Base-by-base conservation (phyloP, 2,329 filamentous ascomycete species). In the Myriosclerotinia curreyana region DNA sequence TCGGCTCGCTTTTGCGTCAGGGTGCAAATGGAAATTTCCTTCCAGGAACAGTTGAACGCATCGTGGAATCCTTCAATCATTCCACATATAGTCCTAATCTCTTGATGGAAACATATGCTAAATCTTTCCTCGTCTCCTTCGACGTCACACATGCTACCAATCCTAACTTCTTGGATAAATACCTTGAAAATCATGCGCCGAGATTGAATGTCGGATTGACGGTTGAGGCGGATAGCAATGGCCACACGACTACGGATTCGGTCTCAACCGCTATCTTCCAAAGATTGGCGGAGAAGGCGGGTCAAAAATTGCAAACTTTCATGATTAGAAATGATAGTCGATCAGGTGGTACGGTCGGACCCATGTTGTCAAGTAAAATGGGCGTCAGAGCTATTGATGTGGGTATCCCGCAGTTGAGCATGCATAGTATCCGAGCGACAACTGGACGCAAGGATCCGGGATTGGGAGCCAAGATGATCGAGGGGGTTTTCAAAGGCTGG, bases 61-160 rank as follows among this genome's bases (percentile, higher is more conserved):
- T 92, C 64, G 84, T 92, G 62, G 92, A 96, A 75, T 81, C 82
- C 25, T 84, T 88, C 66, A 79, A 83, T 0, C 75, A 74, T 28
- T 71, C 74, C 59, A 73, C 74, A 11, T 56, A 31, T 55, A 83
- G 84, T 22, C 83, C 86, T 0, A 83, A 85, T 56, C 70, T 95
- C 8, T 75, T 96, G 63, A 87, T 88, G 58, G 89, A 91, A 73
- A 96, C 92, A 0, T 94, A 93, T 70, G 93, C 94, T 53, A 91
- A 91, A 76, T 96, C 90, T 22, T 98, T 97, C 84, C 83, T 98
- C 67, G 84, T 97, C 65, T 96, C 91, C 1, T 91, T 91, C 31
- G 95, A 99, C 74, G 95, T 99, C 64, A 95, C 88, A 6, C 95
- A 98, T 77, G 92, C 94, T 49, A 90, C 93, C 11, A 94, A 97